Conservation (phyloP, 2,329 filamentous ascomycete genomes). For the Pseudovirgaria hyperparasitica region DNA sequence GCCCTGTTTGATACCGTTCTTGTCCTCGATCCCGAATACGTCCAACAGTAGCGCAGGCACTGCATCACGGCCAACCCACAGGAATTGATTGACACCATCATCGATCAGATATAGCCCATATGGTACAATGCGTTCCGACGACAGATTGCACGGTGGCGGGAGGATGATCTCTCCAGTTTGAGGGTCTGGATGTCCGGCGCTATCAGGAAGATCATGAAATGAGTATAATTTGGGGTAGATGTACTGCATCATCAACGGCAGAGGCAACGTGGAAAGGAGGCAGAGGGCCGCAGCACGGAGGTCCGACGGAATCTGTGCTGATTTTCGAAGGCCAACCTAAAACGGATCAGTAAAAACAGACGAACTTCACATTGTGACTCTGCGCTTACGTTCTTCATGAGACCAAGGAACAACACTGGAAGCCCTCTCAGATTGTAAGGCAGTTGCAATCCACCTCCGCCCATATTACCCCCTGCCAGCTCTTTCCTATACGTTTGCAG, state of each 20-base stretch:
- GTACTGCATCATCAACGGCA: conserved; percentile 84
- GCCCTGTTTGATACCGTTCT: conserved; percentile 75
- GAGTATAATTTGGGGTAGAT: conserved; percentile 58
- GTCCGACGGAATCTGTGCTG: conserved; percentile 85
- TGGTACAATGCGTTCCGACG: conserved; percentile 73
- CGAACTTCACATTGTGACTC: conserved; percentile 9
- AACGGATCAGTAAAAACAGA: conserved; percentile 3
- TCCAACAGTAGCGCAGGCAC: conserved; percentile 80
- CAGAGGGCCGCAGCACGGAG: conserved; percentile 87
- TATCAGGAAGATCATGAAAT: conserved; percentile 91
- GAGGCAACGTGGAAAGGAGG: conserved; percentile 81
- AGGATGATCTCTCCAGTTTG: conserved; percentile 82
- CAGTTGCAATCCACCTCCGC: conserved; percentile 71
- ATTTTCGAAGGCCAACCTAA: conserved; percentile 70
- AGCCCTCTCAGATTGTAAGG: conserved; percentile 82
- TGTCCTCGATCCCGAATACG: conserved; percentile 80
- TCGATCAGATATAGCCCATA: conserved; percentile 95
- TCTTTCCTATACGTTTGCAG: conserved; percentile 96
- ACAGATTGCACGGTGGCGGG: conserved; percentile 72
- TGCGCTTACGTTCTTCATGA: conserved; percentile 80
- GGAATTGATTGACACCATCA: conserved; percentile 92
- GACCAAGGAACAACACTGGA: conserved; percentile 77
- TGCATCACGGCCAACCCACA: conserved; percentile 89
- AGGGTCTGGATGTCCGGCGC: conserved; percentile 72
- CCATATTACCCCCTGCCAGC: conserved; percentile 88